phyloP scores from a whole-genome alignment of 331 rosid genomes.

The Phaseolus coccineus region DNA sequence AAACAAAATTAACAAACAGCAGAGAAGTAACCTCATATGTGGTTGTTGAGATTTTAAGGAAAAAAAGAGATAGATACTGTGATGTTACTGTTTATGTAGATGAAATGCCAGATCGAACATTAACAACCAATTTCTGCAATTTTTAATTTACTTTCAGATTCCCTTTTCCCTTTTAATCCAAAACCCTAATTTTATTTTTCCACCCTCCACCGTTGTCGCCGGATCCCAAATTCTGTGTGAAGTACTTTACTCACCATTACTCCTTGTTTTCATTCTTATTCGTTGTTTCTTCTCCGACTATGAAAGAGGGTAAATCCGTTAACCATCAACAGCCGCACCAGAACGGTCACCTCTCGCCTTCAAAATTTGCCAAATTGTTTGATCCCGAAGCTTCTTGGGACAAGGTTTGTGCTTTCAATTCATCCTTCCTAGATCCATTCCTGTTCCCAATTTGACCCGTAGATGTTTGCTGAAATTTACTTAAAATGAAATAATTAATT shows the following conservation, averaged over 20 bases:
- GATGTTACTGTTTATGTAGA: too few relatives aligned
- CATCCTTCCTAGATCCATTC: neutral
- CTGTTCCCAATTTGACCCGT: slow-evolving; percentile 22
- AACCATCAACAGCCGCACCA: slow-evolving; percentile 75
- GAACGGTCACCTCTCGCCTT: slow-evolving; percentile 92
- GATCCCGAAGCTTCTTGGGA: slow-evolving; percentile 99
- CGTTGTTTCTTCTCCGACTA: slow-evolving; percentile 38
- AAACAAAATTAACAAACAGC: slow-evolving; percentile 9
- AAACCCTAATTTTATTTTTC: slow-evolving; percentile 44
- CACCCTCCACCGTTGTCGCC: neutral
- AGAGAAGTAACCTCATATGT: neutral
- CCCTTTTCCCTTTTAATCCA: neutral
- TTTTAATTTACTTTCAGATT: slow-evolving; percentile 25
- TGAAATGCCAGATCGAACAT: slow-evolving; percentile 42
- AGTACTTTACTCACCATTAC: neutral
- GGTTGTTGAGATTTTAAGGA: neutral
- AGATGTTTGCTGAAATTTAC: slow-evolving; percentile 19
- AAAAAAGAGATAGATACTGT: neutral
- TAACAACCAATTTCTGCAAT: neutral
- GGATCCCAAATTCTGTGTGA: slow-evolving; percentile 14
- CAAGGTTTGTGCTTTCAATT: slow-evolving; percentile 61
- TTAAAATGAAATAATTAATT: neutral
- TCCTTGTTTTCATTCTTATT: neutral
- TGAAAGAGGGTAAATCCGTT: slow-evolving; percentile 89
- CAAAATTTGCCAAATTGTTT: slow-evolving; percentile 87